These are phyloP conservation scores for Hypoxylon sp. DNA, from an alignment of 2,329 filamentous ascomycete species.

Conservation along the genomic window DNA sequence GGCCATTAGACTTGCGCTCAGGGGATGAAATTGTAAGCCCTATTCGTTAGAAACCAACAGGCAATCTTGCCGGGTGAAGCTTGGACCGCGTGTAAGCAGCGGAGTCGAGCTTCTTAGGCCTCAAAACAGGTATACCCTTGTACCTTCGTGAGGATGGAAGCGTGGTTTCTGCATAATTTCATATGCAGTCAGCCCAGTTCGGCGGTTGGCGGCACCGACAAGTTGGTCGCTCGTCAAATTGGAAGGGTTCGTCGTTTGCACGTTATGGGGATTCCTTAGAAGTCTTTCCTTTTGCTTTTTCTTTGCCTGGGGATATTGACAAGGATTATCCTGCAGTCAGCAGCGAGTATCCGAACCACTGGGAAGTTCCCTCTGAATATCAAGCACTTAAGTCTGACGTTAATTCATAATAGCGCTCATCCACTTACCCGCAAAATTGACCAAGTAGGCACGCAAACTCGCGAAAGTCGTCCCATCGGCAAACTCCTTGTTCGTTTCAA, in stretches of 20 bases:
- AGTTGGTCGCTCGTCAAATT: slow-evolving; percentile 15
- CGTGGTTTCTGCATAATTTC: slow-evolving; percentile 16
- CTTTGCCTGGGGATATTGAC: slow-evolving; percentile 4
- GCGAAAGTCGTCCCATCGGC: slow-evolving; percentile 36
- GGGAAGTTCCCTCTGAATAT: slow-evolving; percentile 22
- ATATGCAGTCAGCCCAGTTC: slow-evolving; percentile 27
- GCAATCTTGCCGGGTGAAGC: slow-evolving; percentile 33
- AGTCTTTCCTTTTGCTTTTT: slow-evolving; percentile 20
- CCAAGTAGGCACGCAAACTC: slow-evolving; percentile 31
- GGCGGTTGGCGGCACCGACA: slow-evolving; percentile 25
- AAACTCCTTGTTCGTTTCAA: slow-evolving; percentile 44
- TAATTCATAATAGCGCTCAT: slow-evolving; percentile 19
- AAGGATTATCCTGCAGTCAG: slow-evolving; percentile 36
- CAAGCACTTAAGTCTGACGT: slow-evolving; percentile 22
- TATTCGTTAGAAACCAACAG: slow-evolving; percentile 30
- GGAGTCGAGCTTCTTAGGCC: slow-evolving; percentile 18
- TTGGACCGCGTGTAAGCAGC: slow-evolving; percentile 31
- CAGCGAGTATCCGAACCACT: slow-evolving; percentile 28
- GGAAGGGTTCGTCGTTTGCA: slow-evolving; percentile 19
- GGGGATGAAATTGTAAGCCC: slow-evolving; percentile 3
- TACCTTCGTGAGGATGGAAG: slow-evolving; percentile 19
- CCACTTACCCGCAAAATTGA: slow-evolving; percentile 17
- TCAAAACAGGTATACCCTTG: slow-evolving; percentile 21
- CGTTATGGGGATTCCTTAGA: slow-evolving; percentile 11
- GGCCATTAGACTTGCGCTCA: background rate